These are phyloP conservation scores for Crataegus laevigata DNA, from an alignment of 306 rosid species.

Conservation along the genomic window DNA sequence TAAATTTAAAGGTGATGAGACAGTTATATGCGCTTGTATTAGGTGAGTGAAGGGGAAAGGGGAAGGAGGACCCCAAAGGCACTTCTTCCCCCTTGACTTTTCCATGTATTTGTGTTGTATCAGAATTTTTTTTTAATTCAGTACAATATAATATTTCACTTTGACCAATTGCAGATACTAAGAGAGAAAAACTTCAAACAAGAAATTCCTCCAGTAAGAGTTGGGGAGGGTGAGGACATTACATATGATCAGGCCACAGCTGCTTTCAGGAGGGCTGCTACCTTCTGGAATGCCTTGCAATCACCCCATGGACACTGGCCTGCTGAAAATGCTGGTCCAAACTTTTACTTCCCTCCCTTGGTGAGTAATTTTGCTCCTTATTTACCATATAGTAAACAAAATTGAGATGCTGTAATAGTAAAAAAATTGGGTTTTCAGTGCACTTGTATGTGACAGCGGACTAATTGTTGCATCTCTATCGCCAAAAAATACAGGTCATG, in stretches of 20 bases:
- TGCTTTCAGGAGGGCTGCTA: conserved; percentile 37
- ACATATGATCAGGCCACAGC: conserved; percentile 26
- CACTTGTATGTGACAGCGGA: background rate
- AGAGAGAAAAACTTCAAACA: conserved; percentile 57
- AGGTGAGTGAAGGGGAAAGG: background rate
- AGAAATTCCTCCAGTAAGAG: conserved; percentile 33
- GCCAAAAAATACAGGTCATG: conserved; percentile 38
- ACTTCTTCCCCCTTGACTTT: background rate
- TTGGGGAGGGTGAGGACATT: conserved; percentile 46
- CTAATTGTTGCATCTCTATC: background rate
- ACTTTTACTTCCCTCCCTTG: conserved; percentile 69
- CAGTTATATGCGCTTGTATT: too few relatives aligned
- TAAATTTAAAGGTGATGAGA: background rate
- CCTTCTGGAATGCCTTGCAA: conserved; percentile 45
- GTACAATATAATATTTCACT: background rate
- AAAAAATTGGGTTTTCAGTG: background rate
- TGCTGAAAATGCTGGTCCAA: conserved; percentile 66
- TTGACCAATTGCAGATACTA: conserved; percentile 27
- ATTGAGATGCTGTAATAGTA: background rate
- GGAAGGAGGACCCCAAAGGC: background rate
- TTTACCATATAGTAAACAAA: background rate
- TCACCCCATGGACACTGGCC: conserved; percentile 86
- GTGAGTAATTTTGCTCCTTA: conserved; percentile 14
- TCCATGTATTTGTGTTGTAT: background rate
- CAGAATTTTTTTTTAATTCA: background rate